A percentile compares a stretch with the other conserved stretches of the same genome.
These are phyloP conservation scores for Picea glauca DNA, from an alignment of 75 land plant genomes.

Conservation along the genomic window DNA sequence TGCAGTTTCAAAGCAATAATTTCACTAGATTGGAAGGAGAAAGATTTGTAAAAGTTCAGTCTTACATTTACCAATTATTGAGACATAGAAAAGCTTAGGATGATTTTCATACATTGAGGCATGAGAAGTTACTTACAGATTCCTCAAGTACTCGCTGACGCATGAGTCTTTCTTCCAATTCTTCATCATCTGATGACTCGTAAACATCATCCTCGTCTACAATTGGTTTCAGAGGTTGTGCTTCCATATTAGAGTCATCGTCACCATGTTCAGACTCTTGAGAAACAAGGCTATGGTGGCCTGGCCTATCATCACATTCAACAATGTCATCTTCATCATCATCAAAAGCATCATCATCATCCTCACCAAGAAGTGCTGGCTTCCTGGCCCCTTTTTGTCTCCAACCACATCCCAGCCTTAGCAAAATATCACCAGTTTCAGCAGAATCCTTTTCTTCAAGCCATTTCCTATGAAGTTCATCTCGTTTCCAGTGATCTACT, in stretches of 20 bases:
- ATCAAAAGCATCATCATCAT: constrained; percentile 26
- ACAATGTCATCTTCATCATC: constrained; percentile 18
- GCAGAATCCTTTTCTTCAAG: constrained; percentile 86
- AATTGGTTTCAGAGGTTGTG: constrained; percentile 2
- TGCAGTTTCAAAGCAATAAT: not conserved
- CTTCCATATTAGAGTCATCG: constrained; percentile 1
- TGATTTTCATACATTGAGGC: too few species aligned
- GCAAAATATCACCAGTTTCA: constrained; percentile 62
- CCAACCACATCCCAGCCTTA: constrained; percentile 45
- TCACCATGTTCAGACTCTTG: not conserved
- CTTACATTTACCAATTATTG: constrained; percentile 14
- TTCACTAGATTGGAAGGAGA: not conserved
- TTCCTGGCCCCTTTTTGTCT: constrained; percentile 10
- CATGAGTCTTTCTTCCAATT: constrained; percentile 35
- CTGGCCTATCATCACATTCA: constrained; percentile 14
- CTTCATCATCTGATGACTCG: constrained; percentile 71
- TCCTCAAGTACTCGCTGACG: constrained; percentile 43
- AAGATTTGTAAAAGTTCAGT: too few species aligned
- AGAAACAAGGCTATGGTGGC: not conserved
- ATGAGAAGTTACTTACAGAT: not conserved
- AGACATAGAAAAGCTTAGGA: constrained; percentile 15
- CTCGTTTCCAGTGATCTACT: constrained; percentile 50
- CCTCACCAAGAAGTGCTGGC: constrained; percentile 42
- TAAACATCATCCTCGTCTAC: constrained; percentile 34
- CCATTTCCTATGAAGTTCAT: constrained; percentile 86